phyloP scores from a whole-genome alignment of 192 early-diverging fungal genomes.

The Ambispora gerdemannii region DNA sequence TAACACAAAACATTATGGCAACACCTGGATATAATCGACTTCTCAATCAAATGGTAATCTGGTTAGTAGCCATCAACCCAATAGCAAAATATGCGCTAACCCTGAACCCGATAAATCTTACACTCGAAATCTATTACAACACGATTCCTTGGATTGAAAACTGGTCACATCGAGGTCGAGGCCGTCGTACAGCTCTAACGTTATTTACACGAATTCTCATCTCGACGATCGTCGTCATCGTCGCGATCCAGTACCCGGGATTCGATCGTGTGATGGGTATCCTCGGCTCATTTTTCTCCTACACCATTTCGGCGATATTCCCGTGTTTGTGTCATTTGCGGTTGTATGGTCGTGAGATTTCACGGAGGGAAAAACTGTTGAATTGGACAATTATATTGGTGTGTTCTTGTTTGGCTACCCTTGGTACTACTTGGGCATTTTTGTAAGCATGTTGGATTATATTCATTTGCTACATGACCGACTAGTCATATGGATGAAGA shows the following conservation, averaged over 20 bases:
- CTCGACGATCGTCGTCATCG: slow-evolving; percentile 40
- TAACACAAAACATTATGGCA: slow-evolving; percentile 65
- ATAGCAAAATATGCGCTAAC: slow-evolving; percentile 68
- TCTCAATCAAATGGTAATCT: slow-evolving; percentile 56
- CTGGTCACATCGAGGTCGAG: slow-evolving; percentile 31
- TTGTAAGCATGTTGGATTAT: no score
- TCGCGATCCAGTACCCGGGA: slow-evolving; percentile 57
- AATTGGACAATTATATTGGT: slow-evolving; percentile 19
- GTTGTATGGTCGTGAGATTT: slow-evolving; percentile 34
- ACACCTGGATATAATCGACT: slow-evolving; percentile 49
- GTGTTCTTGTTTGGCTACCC: slow-evolving; percentile 20
- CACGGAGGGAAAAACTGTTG: not conserved
- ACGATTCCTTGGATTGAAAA: slow-evolving; percentile 25
- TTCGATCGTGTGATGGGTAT: slow-evolving; percentile 68
- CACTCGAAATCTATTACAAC: slow-evolving; percentile 37
- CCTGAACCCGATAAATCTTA: slow-evolving; percentile 58
- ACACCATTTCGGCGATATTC: slow-evolving; percentile 50
- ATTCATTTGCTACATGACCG: no score
- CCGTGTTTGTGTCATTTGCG: slow-evolving; percentile 48
- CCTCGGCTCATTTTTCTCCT: slow-evolving; percentile 53
- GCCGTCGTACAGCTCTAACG: slow-evolving; percentile 29
- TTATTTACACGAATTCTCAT: slow-evolving; percentile 36
- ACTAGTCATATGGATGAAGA: no score
- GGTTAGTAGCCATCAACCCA: slow-evolving; percentile 64
- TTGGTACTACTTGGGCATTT: slow-evolving; percentile 35